Evolutionary conservation across 805 yeast genomes (phyloP).

Genomic region (Barnettozyma siamensis): DNA sequence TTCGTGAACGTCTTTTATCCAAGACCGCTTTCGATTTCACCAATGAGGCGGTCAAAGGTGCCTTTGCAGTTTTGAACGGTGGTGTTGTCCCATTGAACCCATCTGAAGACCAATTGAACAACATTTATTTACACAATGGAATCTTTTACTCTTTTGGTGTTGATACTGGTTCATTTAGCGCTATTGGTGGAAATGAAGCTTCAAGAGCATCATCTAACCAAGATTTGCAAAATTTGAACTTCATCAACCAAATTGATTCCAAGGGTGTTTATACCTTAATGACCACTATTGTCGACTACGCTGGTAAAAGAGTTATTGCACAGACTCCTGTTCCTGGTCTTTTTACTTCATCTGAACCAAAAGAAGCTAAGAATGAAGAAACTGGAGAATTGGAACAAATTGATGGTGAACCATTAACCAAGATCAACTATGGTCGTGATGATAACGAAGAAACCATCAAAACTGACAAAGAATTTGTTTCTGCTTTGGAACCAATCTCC

Average conservation of each 20-base stretch:
- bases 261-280: conserved; percentile 63
- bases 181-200: conserved; percentile 77
- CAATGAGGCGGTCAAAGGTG: conserved; percentile 70
- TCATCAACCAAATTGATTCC: conserved; percentile 60
- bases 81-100: conserved; percentile 77
- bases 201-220: conserved; percentile 74
- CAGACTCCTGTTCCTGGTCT: conserved; percentile 95
- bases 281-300: conserved; percentile 83
- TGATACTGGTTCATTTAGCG: conserved; percentile 59
- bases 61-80: conserved; percentile 68
- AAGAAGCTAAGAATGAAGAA: conserved; percentile 34
- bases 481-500: conserved; percentile 54
- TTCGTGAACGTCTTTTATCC: conserved; percentile 69
- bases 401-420: conserved; percentile 25
- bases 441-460: conserved; percentile 51
- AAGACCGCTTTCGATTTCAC: conserved; percentile 74
- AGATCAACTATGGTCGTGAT: conserved; percentile 59
- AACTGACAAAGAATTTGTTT: conserved; percentile 46
- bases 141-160: conserved; percentile 80
- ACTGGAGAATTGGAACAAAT: conserved; percentile 33
- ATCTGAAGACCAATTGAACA: conserved; percentile 53
- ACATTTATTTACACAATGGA: conserved; percentile 72
- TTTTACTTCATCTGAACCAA: conserved; percentile 35
- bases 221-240: conserved; percentile 69
- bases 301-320: conserved; percentile 82